Evolutionary conservation across 169 alveolate species (phyloP).

Genomic region (Plasmodium falciparum): DNA sequence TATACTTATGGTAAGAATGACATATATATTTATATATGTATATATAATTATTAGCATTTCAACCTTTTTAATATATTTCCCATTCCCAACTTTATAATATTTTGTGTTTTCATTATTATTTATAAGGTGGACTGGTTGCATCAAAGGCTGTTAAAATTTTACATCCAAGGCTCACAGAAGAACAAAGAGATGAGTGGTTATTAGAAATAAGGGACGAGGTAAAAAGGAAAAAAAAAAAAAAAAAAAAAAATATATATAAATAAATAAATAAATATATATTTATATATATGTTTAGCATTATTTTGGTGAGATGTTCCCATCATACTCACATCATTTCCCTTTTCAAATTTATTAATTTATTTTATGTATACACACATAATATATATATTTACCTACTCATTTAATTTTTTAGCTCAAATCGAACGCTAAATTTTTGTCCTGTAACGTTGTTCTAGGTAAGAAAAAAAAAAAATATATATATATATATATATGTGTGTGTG

Average conservation of each 20-base stretch:
- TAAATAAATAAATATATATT: neutral
- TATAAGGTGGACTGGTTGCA: conserved; percentile 68
- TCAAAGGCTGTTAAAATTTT: conserved; percentile 68
- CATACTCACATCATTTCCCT: too few relatives aligned
- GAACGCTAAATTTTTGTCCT: conserved; percentile 69
- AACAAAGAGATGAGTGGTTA: conserved; percentile 73
- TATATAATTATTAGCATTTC: neutral
- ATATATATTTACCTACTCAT: neutral
- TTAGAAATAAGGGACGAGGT: conserved; percentile 52
- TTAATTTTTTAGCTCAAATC: conserved; percentile 49
- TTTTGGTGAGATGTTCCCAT: too few relatives aligned
- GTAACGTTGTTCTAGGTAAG: conserved; percentile 69
- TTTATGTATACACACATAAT: neutral
- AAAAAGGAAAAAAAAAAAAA: neutral
- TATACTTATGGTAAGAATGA: conserved; percentile 50
- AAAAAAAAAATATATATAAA: neutral
- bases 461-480: too few relatives aligned
- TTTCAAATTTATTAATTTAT: too few relatives aligned
- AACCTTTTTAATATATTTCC: neutral
- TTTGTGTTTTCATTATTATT: neutral
- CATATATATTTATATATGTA: neutral
- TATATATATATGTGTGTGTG: neutral
- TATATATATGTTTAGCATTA: too few relatives aligned
- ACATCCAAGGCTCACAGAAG: conserved; percentile 68
- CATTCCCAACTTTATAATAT: neutral